phyloP scores from a whole-genome alignment of 2,329 filamentous ascomycete species.

The Lachnum nothofagi region DNA sequence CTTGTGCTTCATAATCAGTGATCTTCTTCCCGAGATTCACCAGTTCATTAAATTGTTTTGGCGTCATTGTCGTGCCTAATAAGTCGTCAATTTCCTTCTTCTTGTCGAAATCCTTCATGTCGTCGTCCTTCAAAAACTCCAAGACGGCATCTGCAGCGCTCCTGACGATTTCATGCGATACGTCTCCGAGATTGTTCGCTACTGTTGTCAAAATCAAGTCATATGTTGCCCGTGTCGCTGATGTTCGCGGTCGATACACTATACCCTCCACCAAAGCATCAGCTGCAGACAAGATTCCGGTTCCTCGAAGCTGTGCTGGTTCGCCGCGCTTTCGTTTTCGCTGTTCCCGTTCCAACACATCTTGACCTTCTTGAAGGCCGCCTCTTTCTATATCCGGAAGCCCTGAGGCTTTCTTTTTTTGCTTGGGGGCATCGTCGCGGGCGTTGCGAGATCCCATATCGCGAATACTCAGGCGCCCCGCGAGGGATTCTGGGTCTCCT shows the following conservation, averaged over 20 bases:
- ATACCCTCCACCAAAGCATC: slow-evolving; percentile 88
- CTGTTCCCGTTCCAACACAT: slow-evolving; percentile 78
- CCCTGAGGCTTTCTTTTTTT: slow-evolving; percentile 66
- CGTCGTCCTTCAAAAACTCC: slow-evolving; percentile 90
- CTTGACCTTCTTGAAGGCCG: slow-evolving; percentile 71
- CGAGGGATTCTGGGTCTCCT: slow-evolving; percentile 94
- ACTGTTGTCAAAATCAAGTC: slow-evolving; percentile 91
- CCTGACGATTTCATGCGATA: slow-evolving; percentile 82
- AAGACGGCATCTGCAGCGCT: slow-evolving; percentile 90
- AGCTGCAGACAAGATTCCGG: slow-evolving; percentile 75
- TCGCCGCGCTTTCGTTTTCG: slow-evolving; percentile 78
- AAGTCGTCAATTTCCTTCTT: slow-evolving; percentile 97
- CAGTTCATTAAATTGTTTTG: slow-evolving; percentile 94
- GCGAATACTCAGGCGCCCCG: slow-evolving; percentile 83
- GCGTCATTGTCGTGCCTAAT: slow-evolving; percentile 71
- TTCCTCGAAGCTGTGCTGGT: slow-evolving; percentile 61
- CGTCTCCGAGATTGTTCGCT: slow-evolving; percentile 82
- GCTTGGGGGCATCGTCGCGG: slow-evolving; percentile 73
- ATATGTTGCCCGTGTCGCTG: slow-evolving; percentile 86
- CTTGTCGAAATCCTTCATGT: slow-evolving; percentile 94
- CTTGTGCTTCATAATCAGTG: slow-evolving; percentile 94
- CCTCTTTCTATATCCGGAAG: slow-evolving; percentile 70
- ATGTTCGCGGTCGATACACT: slow-evolving; percentile 84
- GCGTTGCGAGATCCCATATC: slow-evolving; percentile 89
- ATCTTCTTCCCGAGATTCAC: slow-evolving; percentile 98